Conservation (phyloP, 129 eudicot species). For the Pulicaria dysenterica region DNA sequence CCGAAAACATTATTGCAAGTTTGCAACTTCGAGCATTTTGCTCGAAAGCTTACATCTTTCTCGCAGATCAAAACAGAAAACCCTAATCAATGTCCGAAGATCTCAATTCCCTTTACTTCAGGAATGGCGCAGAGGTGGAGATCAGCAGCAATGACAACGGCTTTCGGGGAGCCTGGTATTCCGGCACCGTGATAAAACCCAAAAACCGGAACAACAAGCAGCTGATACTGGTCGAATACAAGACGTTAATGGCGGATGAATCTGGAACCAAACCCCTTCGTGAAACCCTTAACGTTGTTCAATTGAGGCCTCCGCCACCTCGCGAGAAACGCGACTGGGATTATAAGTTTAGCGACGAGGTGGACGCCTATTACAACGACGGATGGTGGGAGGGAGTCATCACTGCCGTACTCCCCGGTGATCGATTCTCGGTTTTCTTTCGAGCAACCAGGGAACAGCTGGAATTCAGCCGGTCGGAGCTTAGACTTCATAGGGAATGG, state of each 20-base stretch:
- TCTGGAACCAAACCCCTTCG: constrained; percentile 45
- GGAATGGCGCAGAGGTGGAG: constrained; percentile 60
- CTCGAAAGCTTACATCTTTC: not conserved
- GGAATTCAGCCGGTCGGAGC: constrained; percentile 42
- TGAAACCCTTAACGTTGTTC: constrained; percentile 58
- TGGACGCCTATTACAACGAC: constrained; percentile 64
- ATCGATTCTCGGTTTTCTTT: constrained; percentile 47
- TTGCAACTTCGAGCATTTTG: not conserved
- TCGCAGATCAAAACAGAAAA: constrained; percentile 11
- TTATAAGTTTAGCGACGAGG: constrained; percentile 64
- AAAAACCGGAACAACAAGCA: constrained; percentile 21
- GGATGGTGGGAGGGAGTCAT: constrained; percentile 82
- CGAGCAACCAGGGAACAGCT: constrained; percentile 51
- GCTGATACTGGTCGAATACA: constrained; percentile 55
- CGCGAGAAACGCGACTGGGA: constrained; percentile 37
- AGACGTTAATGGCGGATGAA: constrained; percentile 54
- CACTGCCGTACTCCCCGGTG: constrained; percentile 34
- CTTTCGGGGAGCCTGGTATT: constrained; percentile 85
- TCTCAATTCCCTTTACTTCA: constrained; percentile 36
- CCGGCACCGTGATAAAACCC: constrained; percentile 53
- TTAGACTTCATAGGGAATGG: constrained; percentile 77
- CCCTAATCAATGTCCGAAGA: constrained; percentile 25
- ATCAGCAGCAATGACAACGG: constrained; percentile 86
- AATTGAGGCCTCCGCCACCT: constrained; percentile 71
- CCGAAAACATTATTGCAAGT: too few species aligned